phyloP scores from a whole-genome alignment of 345 rosid genomes.

The Crucihimalaya himalaica region DNA sequence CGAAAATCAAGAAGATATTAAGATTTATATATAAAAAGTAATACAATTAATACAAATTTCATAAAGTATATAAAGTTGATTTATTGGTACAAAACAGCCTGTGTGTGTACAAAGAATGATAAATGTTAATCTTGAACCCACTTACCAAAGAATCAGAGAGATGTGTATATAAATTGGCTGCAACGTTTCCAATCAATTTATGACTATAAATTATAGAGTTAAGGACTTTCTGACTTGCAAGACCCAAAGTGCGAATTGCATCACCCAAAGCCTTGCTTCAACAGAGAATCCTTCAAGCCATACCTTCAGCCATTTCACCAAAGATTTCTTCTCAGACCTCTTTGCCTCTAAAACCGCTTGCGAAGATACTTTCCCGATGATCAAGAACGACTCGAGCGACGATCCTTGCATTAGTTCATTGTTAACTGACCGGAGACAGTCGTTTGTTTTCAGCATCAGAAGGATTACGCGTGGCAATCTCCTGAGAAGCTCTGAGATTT shows the following conservation, averaged over 20 bases:
- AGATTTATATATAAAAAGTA: too few species aligned
- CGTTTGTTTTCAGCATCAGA: conserved; percentile 90
- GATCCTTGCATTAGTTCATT: conserved; percentile 78
- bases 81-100: conserved; percentile 19
- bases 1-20: too few species aligned
- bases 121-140: conserved; percentile 16
- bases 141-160: conserved; percentile 27
- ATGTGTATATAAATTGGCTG: not conserved
- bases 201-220: conserved; percentile 36
- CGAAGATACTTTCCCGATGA: conserved; percentile 80
- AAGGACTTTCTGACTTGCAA: conserved; percentile 62
- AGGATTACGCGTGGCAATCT: conserved; percentile 91
- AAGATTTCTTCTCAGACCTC: conserved; percentile 58
- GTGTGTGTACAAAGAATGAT: conserved; percentile 34
- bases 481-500: conserved; percentile 91
- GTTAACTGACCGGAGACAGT: conserved; percentile 88
- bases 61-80: not conserved
- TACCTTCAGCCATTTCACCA: conserved; percentile 47
- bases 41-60: too few species aligned
- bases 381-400: conserved; percentile 70
- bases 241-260: conserved; percentile 71
- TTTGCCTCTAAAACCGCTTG: conserved; percentile 86
- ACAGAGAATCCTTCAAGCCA: conserved; percentile 66
- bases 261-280: conserved; percentile 65
- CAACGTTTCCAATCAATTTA: not conserved